Conservation (phyloP, 2,329 filamentous ascomycete species). For the Pseudogymnoascus sp. region DNA sequence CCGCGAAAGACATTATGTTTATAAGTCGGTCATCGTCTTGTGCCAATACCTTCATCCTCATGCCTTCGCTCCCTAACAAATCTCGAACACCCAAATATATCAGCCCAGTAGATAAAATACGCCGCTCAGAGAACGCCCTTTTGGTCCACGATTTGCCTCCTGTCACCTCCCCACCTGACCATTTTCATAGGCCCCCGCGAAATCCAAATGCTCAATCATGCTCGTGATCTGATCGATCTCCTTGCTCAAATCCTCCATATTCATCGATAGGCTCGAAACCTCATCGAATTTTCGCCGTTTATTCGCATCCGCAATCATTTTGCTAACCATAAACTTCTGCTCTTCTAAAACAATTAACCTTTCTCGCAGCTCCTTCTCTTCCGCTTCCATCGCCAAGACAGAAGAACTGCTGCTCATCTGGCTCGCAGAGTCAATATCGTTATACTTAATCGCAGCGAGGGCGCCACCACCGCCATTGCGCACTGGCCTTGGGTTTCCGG, state of each 20-base stretch:
- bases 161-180: constrained; percentile 1
- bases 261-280: constrained; percentile 53
- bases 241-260: constrained; percentile 54
- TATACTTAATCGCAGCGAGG: constrained; percentile 51
- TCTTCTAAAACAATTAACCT: constrained; percentile 62
- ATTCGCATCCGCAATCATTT: constrained; percentile 62
- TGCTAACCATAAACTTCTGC: constrained; percentile 62
- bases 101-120: not conserved
- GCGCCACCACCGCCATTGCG: constrained; percentile 26
- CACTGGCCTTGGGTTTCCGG: constrained; percentile 23
- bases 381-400: constrained; percentile 55
- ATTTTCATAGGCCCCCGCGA: constrained; percentile 23
- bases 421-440: constrained; percentile 40
- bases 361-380: constrained; percentile 61
- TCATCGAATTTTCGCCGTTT: constrained; percentile 62
- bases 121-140: not conserved
- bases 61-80: not conserved
- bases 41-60: not conserved
- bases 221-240: constrained; percentile 57
- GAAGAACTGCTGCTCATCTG: constrained; percentile 47
- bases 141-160: not conserved
- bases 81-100: constrained; percentile 5
- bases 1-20: constrained; percentile 2
- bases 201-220: constrained; percentile 47
- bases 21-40: constrained; percentile 3